phyloP scores from a whole-genome alignment of 192 early-diverging fungal genomes.

The Chytriomyces sp. region DNA sequence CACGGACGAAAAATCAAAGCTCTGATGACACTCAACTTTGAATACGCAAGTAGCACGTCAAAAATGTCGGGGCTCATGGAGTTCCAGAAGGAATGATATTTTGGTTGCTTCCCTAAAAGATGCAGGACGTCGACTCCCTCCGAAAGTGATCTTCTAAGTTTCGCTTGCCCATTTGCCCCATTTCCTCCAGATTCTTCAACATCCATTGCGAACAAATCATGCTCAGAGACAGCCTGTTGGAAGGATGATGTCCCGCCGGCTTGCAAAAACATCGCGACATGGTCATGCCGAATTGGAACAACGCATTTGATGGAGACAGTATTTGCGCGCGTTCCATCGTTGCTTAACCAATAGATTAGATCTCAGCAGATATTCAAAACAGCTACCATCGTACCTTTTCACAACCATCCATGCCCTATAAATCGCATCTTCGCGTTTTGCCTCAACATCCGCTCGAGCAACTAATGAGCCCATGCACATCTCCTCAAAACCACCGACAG shows the following conservation, averaged over 20 bases:
- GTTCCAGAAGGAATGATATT: constrained; percentile 18
- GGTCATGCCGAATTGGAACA: constrained; percentile 8
- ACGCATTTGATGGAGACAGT: neutral
- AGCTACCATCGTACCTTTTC: constrained; percentile 1
- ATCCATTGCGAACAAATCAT: neutral
- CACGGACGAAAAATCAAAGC: neutral
- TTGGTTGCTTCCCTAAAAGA: neutral
- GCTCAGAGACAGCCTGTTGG: neutral
- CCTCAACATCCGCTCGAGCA: neutral
- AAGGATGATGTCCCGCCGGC: neutral
- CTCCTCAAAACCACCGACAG: constrained; percentile 16
- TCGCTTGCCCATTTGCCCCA: neutral
- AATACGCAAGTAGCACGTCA: constrained; percentile 1
- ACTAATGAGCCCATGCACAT: neutral
- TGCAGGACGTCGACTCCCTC: neutral
- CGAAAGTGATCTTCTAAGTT: neutral
- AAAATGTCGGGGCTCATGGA: constrained; percentile 4
- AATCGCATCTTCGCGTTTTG: neutral
- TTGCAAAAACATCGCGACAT: neutral
- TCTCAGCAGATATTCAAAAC: neutral
- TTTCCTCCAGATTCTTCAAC: neutral
- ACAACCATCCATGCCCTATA: constrained; percentile 17
- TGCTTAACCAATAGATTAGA: neutral
- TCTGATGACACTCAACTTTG: neutral
- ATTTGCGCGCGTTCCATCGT: neutral